phyloP scores from a whole-genome alignment of 129 eudicot species.

The Gnaphalium uliginosum region DNA sequence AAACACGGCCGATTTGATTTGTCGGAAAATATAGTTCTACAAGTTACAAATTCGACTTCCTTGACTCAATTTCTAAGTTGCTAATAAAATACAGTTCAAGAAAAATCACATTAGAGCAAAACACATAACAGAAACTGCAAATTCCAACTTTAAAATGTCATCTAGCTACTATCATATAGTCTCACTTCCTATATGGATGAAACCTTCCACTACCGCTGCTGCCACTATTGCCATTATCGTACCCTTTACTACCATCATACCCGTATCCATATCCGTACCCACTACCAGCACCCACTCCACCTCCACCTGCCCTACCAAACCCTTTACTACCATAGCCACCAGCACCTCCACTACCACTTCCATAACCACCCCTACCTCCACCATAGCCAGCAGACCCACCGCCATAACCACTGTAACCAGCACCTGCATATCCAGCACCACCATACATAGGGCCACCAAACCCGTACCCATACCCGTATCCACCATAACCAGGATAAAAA shows the following conservation, averaged over 20 bases:
- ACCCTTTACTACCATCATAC: slow-evolving; percentile 44
- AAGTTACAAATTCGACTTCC: slow-evolving; percentile 34
- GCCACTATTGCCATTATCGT: slow-evolving; percentile 45
- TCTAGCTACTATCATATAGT: slow-evolving; percentile 21
- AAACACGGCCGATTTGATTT: slow-evolving; percentile 19
- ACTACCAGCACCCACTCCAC: slow-evolving; percentile 31
- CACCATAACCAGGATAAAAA: slow-evolving; percentile 73
- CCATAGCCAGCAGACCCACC: slow-evolving; percentile 48
- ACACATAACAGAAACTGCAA: slow-evolving; percentile 22
- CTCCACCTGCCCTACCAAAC: slow-evolving; percentile 44
- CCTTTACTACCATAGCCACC: slow-evolving; percentile 49
- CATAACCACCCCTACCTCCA: slow-evolving; percentile 66
- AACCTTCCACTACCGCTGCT: slow-evolving; percentile 53
- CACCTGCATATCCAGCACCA: slow-evolving; percentile 68
- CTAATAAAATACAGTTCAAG: slow-evolving; percentile 31
- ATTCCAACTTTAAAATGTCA: slow-evolving; percentile 28
- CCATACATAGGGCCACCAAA: slow-evolving; percentile 83
- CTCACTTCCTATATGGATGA: slow-evolving; percentile 79
- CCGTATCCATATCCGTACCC: slow-evolving; percentile 45
- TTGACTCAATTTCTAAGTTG: slow-evolving; percentile 25
- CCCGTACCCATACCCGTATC: slow-evolving; percentile 83
- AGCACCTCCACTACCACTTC: slow-evolving; percentile 36
- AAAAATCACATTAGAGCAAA: slow-evolving; percentile 29
- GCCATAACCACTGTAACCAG: slow-evolving; percentile 51
- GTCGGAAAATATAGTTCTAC: slow-evolving; percentile 13